These are phyloP conservation scores for Carex scoparia DNA, from an alignment of 176 grass and related monocot genomes.

Conservation along the genomic window DNA sequence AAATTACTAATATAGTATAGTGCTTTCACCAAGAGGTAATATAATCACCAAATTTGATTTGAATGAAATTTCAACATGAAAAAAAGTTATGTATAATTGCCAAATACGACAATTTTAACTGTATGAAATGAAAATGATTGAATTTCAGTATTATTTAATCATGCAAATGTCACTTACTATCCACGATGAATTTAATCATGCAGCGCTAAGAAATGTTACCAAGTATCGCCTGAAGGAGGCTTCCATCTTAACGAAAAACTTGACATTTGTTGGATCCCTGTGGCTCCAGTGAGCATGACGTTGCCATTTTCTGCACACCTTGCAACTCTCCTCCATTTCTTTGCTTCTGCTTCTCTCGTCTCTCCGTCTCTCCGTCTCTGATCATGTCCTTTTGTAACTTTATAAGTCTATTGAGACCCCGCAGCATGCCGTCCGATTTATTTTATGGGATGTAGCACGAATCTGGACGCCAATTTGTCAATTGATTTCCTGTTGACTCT, in stretches of 20 bases:
- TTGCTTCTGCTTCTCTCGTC: neutral
- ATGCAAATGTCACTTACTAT: no score
- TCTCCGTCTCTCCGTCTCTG: neutral
- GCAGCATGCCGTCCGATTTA: neutral
- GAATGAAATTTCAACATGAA: no score
- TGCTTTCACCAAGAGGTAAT: no score
- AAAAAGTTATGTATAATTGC: no score
- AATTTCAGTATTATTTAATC: no score
- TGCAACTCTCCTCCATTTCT: conserved; percentile 13
- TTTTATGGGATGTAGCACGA: neutral
- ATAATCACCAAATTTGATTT: no score
- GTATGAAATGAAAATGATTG: no score
- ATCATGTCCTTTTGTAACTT: no score
- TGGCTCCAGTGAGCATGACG: conserved; percentile 28
- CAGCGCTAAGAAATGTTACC: conserved; percentile 1
- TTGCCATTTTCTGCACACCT: conserved; percentile 13
- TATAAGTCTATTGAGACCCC: neutral
- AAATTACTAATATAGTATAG: neutral
- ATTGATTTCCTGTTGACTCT: no score
- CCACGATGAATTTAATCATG: neutral
- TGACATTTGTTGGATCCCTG: conserved; percentile 13
- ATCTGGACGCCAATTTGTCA: no score
- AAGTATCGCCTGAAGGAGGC: conserved; percentile 22
- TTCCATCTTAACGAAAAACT: conserved; percentile 33
- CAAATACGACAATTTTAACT: no score